phyloP scores from a whole-genome alignment of 139 green algal genomes.

The Protoeuglena noctilucae region DNA sequence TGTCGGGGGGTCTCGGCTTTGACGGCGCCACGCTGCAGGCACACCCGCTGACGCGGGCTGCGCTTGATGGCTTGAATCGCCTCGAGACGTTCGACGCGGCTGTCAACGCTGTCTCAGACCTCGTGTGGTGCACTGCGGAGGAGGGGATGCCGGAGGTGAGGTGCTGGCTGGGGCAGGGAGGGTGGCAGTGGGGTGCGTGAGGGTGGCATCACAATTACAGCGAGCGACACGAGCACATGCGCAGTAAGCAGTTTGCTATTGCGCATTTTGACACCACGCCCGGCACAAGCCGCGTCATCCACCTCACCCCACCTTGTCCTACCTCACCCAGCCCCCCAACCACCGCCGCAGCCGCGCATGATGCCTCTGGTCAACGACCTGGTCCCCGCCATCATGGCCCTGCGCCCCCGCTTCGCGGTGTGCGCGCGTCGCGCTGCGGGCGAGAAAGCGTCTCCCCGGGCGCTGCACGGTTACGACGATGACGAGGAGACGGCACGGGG shows the following conservation, averaged over 20 bases:
- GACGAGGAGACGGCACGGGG: conserved; percentile 69
- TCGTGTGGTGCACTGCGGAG: conserved; percentile 42
- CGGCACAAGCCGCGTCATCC: too few relatives aligned
- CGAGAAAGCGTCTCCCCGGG: conserved; percentile 6
- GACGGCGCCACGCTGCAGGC: conserved; percentile 8
- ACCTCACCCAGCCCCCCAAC: too few relatives aligned
- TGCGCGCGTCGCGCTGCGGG: conserved; percentile 16
- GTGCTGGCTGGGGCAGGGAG: too few relatives aligned
- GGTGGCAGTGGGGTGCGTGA: too few relatives aligned
- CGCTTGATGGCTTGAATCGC: conserved; percentile 38
- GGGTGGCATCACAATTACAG: too few relatives aligned
- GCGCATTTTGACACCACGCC: too few relatives aligned
- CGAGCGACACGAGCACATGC: too few relatives aligned
- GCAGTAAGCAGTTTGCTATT: too few relatives aligned
- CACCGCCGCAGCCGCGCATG: conserved; percentile 19
- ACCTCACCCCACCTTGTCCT: too few relatives aligned
- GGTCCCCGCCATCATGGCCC: conserved; percentile 57
- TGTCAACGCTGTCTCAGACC: conserved; percentile 57
- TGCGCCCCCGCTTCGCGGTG: conserved; percentile 48
- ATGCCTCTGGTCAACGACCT: conserved; percentile 47
- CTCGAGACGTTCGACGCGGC: conserved; percentile 50
- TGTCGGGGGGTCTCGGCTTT: conserved; percentile 24
- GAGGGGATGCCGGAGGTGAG: conserved; percentile 4
- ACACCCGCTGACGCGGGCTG: conserved; percentile 10
- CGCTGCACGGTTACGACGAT: conserved; percentile 40